Conservation (phyloP, 495 filamentous ascomycete genomes). For the Achaetomiella virescens region DNA sequence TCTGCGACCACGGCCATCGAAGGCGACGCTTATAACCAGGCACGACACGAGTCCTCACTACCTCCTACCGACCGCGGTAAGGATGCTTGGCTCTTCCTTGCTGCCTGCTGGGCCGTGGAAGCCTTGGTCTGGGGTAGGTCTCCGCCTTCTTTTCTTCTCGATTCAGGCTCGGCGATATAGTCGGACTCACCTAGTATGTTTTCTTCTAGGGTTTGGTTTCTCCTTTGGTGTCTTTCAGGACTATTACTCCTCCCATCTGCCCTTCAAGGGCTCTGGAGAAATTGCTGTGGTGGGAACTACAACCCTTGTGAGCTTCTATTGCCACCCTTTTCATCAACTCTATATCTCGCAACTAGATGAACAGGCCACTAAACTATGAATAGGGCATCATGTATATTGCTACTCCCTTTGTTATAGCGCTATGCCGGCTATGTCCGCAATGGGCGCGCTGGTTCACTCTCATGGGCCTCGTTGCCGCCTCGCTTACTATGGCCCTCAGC, state of each 20-base stretch:
- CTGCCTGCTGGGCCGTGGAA: not conserved
- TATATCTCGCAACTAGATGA: too few relatives aligned
- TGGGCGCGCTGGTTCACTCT: conserved; percentile 1
- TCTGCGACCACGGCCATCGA: too few relatives aligned
- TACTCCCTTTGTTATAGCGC: not conserved
- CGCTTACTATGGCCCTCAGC: not conserved
- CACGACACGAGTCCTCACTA: not conserved
- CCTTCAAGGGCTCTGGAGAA: not conserved
- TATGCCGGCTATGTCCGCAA: not conserved
- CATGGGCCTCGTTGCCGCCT: not conserved
- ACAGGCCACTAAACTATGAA: too few relatives aligned
- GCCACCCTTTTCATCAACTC: not conserved
- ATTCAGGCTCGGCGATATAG: not conserved
- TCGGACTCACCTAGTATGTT: not conserved
- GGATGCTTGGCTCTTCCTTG: conserved; percentile 2
- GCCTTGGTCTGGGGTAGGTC: not conserved
- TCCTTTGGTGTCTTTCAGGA: conserved; percentile 3
- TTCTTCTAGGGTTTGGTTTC: not conserved
- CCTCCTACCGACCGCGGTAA: not conserved
- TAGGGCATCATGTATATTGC: not conserved
- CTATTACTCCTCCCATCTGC: not conserved
- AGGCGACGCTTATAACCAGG: too few relatives aligned
- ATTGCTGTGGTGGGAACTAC: not conserved
- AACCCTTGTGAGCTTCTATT: not conserved
- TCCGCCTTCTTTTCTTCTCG: not conserved